phyloP scores from a whole-genome alignment of 164 flowering plant genomes.

The Berberis vulgaris region DNA sequence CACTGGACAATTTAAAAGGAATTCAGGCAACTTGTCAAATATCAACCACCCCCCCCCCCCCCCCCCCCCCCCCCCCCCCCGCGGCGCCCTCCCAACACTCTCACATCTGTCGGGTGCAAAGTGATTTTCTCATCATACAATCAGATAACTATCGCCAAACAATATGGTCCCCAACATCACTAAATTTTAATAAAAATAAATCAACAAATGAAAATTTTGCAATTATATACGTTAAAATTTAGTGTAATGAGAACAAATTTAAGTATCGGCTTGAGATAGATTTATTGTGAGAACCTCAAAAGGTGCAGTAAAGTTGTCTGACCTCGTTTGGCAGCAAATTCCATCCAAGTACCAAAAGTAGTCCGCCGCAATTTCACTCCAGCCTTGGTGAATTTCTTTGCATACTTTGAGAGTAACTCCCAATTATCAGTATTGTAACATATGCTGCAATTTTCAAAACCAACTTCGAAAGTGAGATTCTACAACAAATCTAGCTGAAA shows the following conservation, averaged over 20 bases:
- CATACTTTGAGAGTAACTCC: slow-evolving; percentile 57
- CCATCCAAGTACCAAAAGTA: slow-evolving; percentile 75
- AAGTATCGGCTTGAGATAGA: neutral
- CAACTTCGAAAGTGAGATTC: no score
- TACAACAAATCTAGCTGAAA: no score
- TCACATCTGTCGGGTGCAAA: no score
- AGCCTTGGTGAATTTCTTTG: slow-evolving; percentile 52
- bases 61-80: no score
- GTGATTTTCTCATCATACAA: neutral
- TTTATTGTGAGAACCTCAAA: neutral
- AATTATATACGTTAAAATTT: neutral
- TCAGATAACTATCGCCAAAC: neutral
- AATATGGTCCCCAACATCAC: neutral
- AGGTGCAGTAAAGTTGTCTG: neutral
- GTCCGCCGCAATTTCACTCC: slow-evolving; percentile 61
- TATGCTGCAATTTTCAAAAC: slow-evolving; percentile 41
- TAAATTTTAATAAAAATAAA: no score
- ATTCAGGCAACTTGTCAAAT: no score
- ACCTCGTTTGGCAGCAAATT: slow-evolving; percentile 83
- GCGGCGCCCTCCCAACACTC: no score
- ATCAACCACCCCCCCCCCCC: no score
- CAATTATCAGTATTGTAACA: slow-evolving; percentile 54
- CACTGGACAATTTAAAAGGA: no score
- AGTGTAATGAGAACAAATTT: neutral
- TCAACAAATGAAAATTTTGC: no score